Percentiles rank a stretch among this genome's conserved stretches.
Evolutionary conservation across 495 filamentous ascomycete species (phyloP).

Genomic region (Neurospora sublineolata): DNA sequence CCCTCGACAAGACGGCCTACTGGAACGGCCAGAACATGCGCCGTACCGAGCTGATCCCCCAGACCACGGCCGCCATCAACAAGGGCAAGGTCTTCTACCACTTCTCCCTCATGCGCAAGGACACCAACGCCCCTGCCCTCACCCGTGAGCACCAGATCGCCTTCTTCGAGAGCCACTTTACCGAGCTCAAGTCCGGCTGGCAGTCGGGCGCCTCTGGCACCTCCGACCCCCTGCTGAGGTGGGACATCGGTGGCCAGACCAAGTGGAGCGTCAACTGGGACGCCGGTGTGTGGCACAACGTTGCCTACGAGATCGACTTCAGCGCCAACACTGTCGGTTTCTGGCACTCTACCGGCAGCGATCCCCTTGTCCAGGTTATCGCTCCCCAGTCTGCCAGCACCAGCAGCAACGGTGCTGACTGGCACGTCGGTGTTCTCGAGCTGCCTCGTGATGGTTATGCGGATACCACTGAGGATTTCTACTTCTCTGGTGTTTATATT

Average conservation of each 20-base stretch:
- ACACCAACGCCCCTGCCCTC: constrained; percentile 47
- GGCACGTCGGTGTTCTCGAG: constrained; percentile 64
- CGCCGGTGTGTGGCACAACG: constrained; percentile 63
- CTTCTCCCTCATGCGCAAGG: constrained; percentile 51
- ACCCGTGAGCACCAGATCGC: constrained; percentile 62
- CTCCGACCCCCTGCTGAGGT: constrained; percentile 34
- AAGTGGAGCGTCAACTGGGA: constrained; percentile 36
- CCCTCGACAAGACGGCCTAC: constrained; percentile 51
- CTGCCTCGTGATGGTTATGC: constrained; percentile 46
- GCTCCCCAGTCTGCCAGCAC: constrained; percentile 45
- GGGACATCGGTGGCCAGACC: constrained; percentile 29
- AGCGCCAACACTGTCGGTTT: constrained; percentile 46
- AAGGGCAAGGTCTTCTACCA: constrained; percentile 56
- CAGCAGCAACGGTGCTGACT: constrained; percentile 60
- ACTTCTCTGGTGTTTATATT: constrained; percentile 62
- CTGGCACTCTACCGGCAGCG: constrained; percentile 55
- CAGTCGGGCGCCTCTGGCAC: constrained; percentile 45
- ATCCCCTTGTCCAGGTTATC: constrained; percentile 42
- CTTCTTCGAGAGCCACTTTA: constrained; percentile 70
- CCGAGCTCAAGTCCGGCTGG: constrained; percentile 63
- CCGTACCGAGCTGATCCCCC: constrained; percentile 54
- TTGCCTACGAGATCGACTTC: constrained; percentile 63
- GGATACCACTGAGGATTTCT: constrained; percentile 53
- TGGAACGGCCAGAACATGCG: constrained; percentile 49
- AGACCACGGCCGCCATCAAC: constrained; percentile 52